Evolutionary conservation across 2,329 filamentous ascomycete species (phyloP).

Genomic region (Podosphaera leucotricha): DNA sequence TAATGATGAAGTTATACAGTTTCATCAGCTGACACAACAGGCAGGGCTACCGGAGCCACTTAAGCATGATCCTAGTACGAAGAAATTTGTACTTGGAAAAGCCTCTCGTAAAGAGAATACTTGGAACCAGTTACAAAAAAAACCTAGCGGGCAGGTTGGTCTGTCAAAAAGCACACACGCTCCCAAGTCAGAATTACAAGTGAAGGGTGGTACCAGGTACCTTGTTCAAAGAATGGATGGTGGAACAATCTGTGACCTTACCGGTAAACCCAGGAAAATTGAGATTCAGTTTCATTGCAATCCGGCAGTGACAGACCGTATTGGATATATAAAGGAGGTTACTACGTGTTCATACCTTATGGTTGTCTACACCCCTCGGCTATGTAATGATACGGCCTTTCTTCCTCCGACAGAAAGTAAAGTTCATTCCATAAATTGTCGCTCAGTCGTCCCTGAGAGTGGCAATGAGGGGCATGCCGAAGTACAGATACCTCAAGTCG

Average conservation of each 20-base stretch:
- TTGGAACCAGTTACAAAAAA: slow-evolving; percentile 15
- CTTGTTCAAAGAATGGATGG: slow-evolving; percentile 42
- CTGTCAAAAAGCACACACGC: slow-evolving; percentile 8
- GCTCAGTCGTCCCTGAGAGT: slow-evolving; percentile 29
- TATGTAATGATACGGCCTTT: slow-evolving; percentile 57
- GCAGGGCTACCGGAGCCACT: slow-evolving; percentile 37
- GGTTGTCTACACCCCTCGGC: slow-evolving; percentile 47
- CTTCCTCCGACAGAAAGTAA: slow-evolving; percentile 40
- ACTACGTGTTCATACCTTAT: slow-evolving; percentile 50
- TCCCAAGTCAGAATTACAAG: slow-evolving; percentile 28
- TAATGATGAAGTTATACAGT: slow-evolving; percentile 45
- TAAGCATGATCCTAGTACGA: slow-evolving; percentile 36
- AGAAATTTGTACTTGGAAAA: slow-evolving; percentile 38
- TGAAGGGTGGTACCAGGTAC: slow-evolving; percentile 42
- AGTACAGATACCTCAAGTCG: slow-evolving; percentile 17
- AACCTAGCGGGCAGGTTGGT: slow-evolving; percentile 6
- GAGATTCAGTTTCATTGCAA: slow-evolving; percentile 41
- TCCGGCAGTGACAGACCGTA: slow-evolving; percentile 36
- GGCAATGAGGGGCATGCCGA: slow-evolving; percentile 11
- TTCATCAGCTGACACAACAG: slow-evolving; percentile 41
- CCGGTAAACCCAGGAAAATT: slow-evolving; percentile 40
- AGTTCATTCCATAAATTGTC: slow-evolving; percentile 37
- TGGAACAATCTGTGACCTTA: slow-evolving; percentile 47
- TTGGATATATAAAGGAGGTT: slow-evolving; percentile 51
- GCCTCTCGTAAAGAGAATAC: slow-evolving; percentile 19